Conservation (phyloP, 2,329 filamentous ascomycete genomes). For the Sporothrix mexicana region DNA sequence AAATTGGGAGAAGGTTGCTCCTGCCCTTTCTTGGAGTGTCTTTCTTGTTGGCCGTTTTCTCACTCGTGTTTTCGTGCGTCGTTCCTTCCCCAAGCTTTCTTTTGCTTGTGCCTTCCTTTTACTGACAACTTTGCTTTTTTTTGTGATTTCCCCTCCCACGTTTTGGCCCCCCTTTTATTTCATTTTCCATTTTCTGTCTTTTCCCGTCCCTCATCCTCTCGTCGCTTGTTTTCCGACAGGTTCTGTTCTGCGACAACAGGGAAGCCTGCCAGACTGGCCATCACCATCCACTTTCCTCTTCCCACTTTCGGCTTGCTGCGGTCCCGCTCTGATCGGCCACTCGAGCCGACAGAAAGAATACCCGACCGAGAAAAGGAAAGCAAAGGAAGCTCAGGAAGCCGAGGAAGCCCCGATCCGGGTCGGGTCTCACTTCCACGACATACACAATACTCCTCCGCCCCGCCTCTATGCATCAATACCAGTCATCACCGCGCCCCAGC, state of each 20-base stretch:
- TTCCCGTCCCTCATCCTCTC: neutral
- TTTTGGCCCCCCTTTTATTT: neutral
- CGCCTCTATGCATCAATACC: conserved; percentile 4
- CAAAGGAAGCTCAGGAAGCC: too few relatives aligned
- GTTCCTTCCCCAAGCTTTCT: neutral
- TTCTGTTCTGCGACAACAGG: neutral
- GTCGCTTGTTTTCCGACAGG: neutral
- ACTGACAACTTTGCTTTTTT: neutral
- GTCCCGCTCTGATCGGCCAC: conserved; percentile 13
- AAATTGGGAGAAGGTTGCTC: neutral
- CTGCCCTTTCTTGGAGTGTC: neutral
- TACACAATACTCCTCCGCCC: neutral
- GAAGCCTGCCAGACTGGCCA: too few relatives aligned
- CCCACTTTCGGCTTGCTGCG: neutral
- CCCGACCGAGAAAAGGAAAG: neutral
- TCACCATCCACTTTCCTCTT: conserved; percentile 8
- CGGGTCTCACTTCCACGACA: neutral
- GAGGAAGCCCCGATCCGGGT: neutral
- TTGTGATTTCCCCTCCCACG: neutral
- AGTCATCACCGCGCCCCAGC: conserved; percentile 13
- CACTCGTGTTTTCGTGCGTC: neutral
- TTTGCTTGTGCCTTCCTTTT: neutral
- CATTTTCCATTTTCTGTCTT: neutral
- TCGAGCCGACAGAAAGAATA: conserved; percentile 6
- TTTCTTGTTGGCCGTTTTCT: conserved; percentile 8